A percentile compares a stretch with the other conserved stretches of the same genome.
phyloP scores from a whole-genome alignment of 2,329 filamentous ascomycete species.

The Arthrinium puccinioides region DNA sequence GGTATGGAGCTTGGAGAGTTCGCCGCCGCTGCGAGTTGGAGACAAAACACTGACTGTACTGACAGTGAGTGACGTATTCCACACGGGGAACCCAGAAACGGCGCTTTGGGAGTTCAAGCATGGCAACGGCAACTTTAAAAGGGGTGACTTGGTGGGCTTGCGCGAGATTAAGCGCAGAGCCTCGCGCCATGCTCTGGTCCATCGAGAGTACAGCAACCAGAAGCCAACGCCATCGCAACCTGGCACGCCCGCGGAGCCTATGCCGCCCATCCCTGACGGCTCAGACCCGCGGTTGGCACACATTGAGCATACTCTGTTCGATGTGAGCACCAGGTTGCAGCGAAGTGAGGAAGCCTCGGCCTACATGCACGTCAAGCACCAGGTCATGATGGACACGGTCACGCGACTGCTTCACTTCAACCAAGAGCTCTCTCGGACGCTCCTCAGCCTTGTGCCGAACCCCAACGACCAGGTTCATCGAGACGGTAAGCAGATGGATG shows the following conservation, averaged over 20 bases:
- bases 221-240: conserved; percentile 72
- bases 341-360: conserved; percentile 79
- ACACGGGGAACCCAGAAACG: conserved; percentile 87
- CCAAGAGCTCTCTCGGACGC: conserved; percentile 70
- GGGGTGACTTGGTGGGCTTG: conserved; percentile 82
- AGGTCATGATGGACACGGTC: conserved; percentile 75
- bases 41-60: no score
- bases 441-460: conserved; percentile 67
- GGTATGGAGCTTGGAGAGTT: no score
- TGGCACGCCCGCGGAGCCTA: conserved; percentile 76
- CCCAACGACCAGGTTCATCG: conserved; percentile 71
- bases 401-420: conserved; percentile 67
- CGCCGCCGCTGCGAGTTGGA: no score
- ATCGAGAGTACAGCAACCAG: conserved; percentile 78
- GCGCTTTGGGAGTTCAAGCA: conserved; percentile 99
- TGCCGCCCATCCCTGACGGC: conserved; percentile 63
- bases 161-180: conserved; percentile 94
- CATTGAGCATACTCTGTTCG: conserved; percentile 77
- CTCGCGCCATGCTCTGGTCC: conserved; percentile 85
- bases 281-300: conserved; percentile 66
- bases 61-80: conserved; percentile 93
- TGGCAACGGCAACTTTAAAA: conserved; percentile 93
- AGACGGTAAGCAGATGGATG: conserved; percentile 74
- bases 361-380: conserved; percentile 72
- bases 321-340: conserved; percentile 67